Conservation (phyloP, 1,139 yeast genomes). For the Candida labiduridarum region DNA sequence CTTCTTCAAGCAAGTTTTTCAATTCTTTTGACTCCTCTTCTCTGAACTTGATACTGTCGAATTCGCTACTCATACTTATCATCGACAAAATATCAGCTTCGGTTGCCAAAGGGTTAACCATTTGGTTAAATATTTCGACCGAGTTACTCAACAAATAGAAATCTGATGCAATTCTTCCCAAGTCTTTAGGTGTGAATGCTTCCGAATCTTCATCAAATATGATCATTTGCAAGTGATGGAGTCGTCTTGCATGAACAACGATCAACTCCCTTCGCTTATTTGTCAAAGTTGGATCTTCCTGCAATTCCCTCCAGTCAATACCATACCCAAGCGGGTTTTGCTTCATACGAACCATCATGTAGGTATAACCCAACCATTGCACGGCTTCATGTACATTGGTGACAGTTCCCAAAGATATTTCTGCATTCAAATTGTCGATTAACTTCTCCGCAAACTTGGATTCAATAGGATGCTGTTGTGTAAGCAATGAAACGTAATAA, state of each 20-base stretch:
- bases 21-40: constrained; percentile 86
- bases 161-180: constrained; percentile 94
- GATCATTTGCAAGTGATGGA: constrained; percentile 89
- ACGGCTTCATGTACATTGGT: constrained; percentile 94
- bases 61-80: constrained; percentile 92
- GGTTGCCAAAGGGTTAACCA: constrained; percentile 81
- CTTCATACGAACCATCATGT: constrained; percentile 90
- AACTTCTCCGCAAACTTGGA: constrained; percentile 75
- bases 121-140: constrained; percentile 84
- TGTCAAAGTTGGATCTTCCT: constrained; percentile 79
- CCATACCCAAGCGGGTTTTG: constrained; percentile 94
- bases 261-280: constrained; percentile 77
- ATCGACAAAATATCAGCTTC: constrained; percentile 91
- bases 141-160: constrained; percentile 84
- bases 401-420: constrained; percentile 92
- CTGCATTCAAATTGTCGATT: constrained; percentile 94
- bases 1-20: constrained; percentile 57
- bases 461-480: constrained; percentile 97
- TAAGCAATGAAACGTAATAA: constrained; percentile 81
- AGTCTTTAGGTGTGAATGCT: constrained; percentile 79
- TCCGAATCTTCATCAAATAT: constrained; percentile 86
- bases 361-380: constrained; percentile 96
- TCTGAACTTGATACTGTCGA: constrained; percentile 85
- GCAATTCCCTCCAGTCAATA: constrained; percentile 83
- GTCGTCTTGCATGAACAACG: constrained; percentile 73